A percentile compares a stretch with the other conserved stretches of the same genome.
phyloP scores from a whole-genome alignment of 768 basidiomycete genomes.

The Hygrocybe punicea region DNA sequence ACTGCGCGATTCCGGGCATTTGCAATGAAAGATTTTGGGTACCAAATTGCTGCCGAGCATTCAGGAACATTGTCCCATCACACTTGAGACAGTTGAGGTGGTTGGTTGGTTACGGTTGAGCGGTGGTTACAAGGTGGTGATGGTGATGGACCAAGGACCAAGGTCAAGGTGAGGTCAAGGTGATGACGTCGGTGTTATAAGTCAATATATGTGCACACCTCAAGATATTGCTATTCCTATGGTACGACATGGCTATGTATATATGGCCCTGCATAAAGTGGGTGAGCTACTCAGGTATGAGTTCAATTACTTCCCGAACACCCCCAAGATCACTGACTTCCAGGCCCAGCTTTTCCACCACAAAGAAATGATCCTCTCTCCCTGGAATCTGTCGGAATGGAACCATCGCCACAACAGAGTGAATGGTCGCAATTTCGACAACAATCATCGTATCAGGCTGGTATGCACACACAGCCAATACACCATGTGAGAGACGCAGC shows the following conservation, averaged over 20 bases:
- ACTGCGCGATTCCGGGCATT: background rate
- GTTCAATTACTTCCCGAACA: background rate
- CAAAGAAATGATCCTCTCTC: background rate
- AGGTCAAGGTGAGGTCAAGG: too few species aligned
- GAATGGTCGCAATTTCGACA: slow-evolving; percentile 1
- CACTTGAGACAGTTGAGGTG: background rate
- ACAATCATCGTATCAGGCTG: slow-evolving; percentile 8
- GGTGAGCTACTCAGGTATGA: background rate
- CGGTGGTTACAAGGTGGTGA: background rate
- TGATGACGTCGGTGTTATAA: too few species aligned
- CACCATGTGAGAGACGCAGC: slow-evolving; percentile 5
- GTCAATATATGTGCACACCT: too few species aligned
- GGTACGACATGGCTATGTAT: background rate
- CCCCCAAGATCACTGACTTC: slow-evolving; percentile 1
- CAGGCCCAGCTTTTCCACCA: slow-evolving; percentile 5
- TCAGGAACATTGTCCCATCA: background rate
- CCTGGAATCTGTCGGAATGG: background rate
- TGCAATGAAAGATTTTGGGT: background rate
- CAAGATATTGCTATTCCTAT: background rate
- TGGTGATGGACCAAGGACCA: background rate
- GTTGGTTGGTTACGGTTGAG: background rate
- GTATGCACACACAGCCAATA: slow-evolving; percentile 4
- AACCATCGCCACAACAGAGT: slow-evolving; percentile 13
- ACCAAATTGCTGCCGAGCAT: background rate
- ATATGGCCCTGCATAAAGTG: background rate